phyloP scores from a whole-genome alignment of 2,329 filamentous ascomycete genomes.

The Penicillium rolfsii region DNA sequence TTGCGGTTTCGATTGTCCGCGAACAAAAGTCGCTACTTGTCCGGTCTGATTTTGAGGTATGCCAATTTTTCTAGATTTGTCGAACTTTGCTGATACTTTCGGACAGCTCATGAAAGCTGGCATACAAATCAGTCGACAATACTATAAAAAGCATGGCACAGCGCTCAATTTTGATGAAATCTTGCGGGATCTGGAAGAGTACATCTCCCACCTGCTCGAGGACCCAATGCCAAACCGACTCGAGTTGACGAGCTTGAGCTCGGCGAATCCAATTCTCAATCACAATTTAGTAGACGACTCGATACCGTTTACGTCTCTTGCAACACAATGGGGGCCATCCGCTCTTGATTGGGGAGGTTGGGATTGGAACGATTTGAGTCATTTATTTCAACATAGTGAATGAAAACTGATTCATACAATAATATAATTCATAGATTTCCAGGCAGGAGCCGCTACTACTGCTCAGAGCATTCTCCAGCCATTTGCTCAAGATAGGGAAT shows the following conservation, averaged over 20 bases:
- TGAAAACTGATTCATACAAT: constrained; percentile 1
- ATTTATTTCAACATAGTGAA: constrained; percentile 17
- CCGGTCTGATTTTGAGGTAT: constrained; percentile 19
- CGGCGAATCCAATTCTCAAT: neutral
- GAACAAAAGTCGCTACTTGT: constrained; percentile 14
- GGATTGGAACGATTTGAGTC: constrained; percentile 22
- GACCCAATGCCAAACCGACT: neutral
- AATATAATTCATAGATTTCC: neutral
- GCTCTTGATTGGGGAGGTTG: constrained; percentile 17
- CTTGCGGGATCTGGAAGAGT: constrained; percentile 3
- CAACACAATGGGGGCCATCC: constrained; percentile 9
- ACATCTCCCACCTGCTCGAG: neutral
- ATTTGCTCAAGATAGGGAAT: constrained; percentile 48
- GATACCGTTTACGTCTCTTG: neutral
- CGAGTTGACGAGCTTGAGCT: neutral
- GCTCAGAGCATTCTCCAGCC: neutral
- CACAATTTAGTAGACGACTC: neutral
- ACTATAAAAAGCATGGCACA: constrained; percentile 11
- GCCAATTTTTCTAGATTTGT: neutral
- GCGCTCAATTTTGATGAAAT: constrained; percentile 12
- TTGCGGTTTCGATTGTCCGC: constrained; percentile 13
- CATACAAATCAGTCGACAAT: constrained; percentile 9
- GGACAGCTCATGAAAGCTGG: constrained; percentile 18
- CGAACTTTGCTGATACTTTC: neutral
- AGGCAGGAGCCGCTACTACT: neutral